phyloP scores from a whole-genome alignment of 2,329 filamentous ascomycete genomes.

The Monilinia vaccinii-corymbosi region DNA sequence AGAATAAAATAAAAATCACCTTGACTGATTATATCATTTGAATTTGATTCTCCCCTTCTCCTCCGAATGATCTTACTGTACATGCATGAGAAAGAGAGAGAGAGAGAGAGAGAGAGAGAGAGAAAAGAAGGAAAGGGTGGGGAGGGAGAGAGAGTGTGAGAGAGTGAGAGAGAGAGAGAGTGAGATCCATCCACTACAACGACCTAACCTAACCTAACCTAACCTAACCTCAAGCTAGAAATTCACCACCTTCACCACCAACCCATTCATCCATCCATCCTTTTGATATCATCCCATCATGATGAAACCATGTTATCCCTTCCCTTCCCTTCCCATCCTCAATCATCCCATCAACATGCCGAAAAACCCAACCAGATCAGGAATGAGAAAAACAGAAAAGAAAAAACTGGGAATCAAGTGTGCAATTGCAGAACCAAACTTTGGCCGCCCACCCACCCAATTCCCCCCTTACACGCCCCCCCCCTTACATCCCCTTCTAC shows the following conservation, averaged over 20 bases:
- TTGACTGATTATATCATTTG: background rate
- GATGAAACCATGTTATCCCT: background rate
- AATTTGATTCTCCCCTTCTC: too few relatives aligned
- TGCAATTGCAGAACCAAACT: slow-evolving; percentile 1
- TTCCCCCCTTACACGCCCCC: background rate
- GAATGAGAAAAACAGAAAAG: background rate
- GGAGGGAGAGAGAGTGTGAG: too few relatives aligned
- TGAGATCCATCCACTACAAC: background rate
- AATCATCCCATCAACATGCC: slow-evolving; percentile 4
- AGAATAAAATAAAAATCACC: too few relatives aligned
- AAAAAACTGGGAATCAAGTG: background rate
- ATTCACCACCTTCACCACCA: background rate
- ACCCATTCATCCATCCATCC: background rate
- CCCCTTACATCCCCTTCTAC: slow-evolving; percentile 5
- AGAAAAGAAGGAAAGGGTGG: too few relatives aligned
- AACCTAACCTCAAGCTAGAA: too few relatives aligned
- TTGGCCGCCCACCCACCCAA: slow-evolving; percentile 4
- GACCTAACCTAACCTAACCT: too few relatives aligned
- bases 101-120: too few relatives aligned
- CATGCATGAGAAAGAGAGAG: slow-evolving; percentile 11
- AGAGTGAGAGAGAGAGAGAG: too few relatives aligned
- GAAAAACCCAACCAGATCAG: background rate
- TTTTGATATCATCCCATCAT: slow-evolving; percentile 6
- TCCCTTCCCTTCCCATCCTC: background rate
- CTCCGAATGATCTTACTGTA: slow-evolving; percentile 3